phyloP scores from a whole-genome alignment of 2,329 filamentous ascomycete species.

The Aspergillus intermedius region DNA sequence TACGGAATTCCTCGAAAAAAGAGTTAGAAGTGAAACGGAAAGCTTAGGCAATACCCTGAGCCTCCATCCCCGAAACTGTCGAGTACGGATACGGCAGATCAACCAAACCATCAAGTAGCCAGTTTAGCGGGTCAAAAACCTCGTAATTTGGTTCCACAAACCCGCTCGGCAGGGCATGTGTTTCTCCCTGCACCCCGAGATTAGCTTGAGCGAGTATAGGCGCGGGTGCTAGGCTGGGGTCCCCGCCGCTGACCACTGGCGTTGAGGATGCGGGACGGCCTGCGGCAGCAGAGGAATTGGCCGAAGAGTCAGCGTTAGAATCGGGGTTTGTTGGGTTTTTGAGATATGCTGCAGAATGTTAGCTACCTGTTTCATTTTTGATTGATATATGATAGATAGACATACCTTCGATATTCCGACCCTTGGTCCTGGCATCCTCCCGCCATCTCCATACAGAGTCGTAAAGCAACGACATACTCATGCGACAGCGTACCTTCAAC shows the following conservation, averaged over 20 bases:
- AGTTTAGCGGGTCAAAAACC: slow-evolving; percentile 87
- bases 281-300: slow-evolving; percentile 52
- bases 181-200: slow-evolving; percentile 23
- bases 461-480: slow-evolving; percentile 62
- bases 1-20: slow-evolving; percentile 6
- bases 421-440: slow-evolving; percentile 60
- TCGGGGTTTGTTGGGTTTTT: slow-evolving; percentile 84
- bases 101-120: slow-evolving; percentile 82
- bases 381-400: neutral
- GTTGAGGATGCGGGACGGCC: slow-evolving; percentile 31
- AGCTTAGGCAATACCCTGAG: slow-evolving; percentile 30
- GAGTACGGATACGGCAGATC: slow-evolving; percentile 68
- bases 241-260: slow-evolving; percentile 30
- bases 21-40: neutral
- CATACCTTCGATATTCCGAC: slow-evolving; percentile 65
- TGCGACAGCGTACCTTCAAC: slow-evolving; percentile 59
- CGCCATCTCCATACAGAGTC: slow-evolving; percentile 64
- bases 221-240: slow-evolving; percentile 41
- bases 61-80: slow-evolving; percentile 46
- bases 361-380: slow-evolving; percentile 7
- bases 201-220: slow-evolving; percentile 27
- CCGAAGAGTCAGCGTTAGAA: slow-evolving; percentile 65
- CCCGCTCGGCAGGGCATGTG: slow-evolving; percentile 33
- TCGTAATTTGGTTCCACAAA: slow-evolving; percentile 69
- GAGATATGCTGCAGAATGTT: slow-evolving; percentile 49